These are phyloP conservation scores for Schizonepeta tenuifolia DNA, from an alignment of 257 asterid genomes.

Conservation along the genomic window DNA sequence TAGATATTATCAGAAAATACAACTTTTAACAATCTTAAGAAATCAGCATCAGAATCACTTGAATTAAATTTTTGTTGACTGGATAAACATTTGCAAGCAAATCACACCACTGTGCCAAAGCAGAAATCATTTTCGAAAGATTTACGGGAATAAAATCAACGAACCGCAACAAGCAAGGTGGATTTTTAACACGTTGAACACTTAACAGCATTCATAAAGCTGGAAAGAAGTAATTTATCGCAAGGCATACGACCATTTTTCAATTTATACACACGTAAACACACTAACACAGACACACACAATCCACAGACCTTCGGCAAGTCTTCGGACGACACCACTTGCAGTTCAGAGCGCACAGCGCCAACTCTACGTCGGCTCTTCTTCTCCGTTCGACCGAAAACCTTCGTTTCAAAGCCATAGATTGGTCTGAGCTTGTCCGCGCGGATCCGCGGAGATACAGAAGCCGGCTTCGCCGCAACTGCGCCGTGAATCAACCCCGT, in stretches of 20 bases:
- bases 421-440: constrained; percentile 60
- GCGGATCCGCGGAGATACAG: constrained; percentile 55
- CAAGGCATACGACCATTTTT: constrained; percentile 22
- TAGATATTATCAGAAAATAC: background rate
- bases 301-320: constrained; percentile 51
- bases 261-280: constrained; percentile 4
- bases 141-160: background rate
- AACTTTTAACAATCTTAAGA: background rate
- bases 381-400: constrained; percentile 44
- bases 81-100: background rate
- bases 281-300: background rate
- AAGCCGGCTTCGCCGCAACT: constrained; percentile 45
- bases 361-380: constrained; percentile 43
- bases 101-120: background rate
- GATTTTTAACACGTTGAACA: background rate
- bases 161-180: background rate
- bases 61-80: too few species aligned
- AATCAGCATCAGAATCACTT: background rate
- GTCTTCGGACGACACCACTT: constrained; percentile 73
- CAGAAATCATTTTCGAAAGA: background rate
- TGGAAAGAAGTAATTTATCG: constrained; percentile 1
- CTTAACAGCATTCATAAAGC: constrained; percentile 9
- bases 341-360: constrained; percentile 49
- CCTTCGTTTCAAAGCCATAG: constrained; percentile 54
- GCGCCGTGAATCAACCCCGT: constrained; percentile 67